These are phyloP conservation scores for Marasmius sp. DNA, from an alignment of 1,284 basidiomycete genomes.

Conservation along the genomic window DNA sequence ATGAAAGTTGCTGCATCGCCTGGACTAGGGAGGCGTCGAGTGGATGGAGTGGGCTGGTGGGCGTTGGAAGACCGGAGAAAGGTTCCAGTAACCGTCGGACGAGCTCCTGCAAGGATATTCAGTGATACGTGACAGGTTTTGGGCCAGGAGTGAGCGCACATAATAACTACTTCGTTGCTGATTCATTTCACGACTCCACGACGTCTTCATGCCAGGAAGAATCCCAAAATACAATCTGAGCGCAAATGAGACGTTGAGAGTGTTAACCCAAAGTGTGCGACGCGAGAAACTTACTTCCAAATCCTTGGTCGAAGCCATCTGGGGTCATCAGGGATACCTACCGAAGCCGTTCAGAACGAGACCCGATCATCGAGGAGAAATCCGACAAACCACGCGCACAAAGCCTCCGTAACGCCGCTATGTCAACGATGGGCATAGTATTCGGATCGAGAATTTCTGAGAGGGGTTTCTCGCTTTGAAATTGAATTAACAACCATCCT, in stretches of 20 bases:
- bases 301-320: conserved; percentile 69
- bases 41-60: conserved; percentile 39
- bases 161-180: conserved; percentile 72
- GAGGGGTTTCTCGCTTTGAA: conserved; percentile 47
- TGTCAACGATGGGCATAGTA: conserved; percentile 53
- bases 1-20: conserved; percentile 56
- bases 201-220: conserved; percentile 53
- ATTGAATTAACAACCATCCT: conserved; percentile 8
- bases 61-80: conserved; percentile 46
- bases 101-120: conserved; percentile 52
- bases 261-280: not conserved
- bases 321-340: conserved; percentile 72
- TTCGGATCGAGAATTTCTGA: conserved; percentile 59
- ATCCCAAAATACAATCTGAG: conserved; percentile 62
- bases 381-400: conserved; percentile 54
- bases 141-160: conserved; percentile 26
- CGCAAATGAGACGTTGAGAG: conserved; percentile 6
- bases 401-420: conserved; percentile 50
- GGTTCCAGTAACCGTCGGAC: conserved; percentile 61
- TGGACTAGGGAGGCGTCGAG: conserved; percentile 50
- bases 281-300: conserved; percentile 60
- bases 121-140: not conserved
- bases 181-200: conserved; percentile 55
- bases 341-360: conserved; percentile 2
- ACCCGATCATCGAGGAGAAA: not conserved